Conservation (phyloP, 352 stramenopile genomes). For the Phytophthora idaei region DNA sequence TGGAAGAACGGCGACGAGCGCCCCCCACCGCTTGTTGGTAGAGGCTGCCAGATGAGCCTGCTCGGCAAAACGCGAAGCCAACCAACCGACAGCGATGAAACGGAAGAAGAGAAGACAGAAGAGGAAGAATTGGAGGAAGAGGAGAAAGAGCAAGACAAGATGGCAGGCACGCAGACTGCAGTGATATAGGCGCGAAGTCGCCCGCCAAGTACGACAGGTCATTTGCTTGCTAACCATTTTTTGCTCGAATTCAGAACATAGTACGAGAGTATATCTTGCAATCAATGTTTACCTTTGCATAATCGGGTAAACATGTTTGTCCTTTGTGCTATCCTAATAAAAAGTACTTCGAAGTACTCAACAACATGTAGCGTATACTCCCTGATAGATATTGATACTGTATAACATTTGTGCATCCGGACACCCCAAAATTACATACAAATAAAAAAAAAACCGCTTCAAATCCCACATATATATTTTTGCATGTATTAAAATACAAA, state of each 20-base stretch:
- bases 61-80: slow-evolving; percentile 6
- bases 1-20: slow-evolving; percentile 10
- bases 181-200: not conserved
- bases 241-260: not conserved
- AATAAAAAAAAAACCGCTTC: no score
- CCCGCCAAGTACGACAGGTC: not conserved
- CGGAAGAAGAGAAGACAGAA: not conserved
- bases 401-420: no score
- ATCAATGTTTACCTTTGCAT: slow-evolving; percentile 1
- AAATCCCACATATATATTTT: no score
- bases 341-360: no score
- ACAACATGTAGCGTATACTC: not conserved
- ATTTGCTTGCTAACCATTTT: not conserved
- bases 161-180: not conserved
- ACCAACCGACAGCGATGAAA: not conserved
- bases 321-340: not conserved
- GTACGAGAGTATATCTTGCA: not conserved
- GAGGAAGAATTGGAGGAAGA: not conserved
- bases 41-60: slow-evolving; percentile 9
- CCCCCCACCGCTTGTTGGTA: not conserved
- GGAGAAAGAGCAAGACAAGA: not conserved
- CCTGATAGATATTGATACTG: not conserved
- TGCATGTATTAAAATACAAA: no score
- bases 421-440: no score
- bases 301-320: not conserved